Conservation (phyloP, 2,329 filamentous ascomycete species). For the Acephala macrosclerotiorum region DNA sequence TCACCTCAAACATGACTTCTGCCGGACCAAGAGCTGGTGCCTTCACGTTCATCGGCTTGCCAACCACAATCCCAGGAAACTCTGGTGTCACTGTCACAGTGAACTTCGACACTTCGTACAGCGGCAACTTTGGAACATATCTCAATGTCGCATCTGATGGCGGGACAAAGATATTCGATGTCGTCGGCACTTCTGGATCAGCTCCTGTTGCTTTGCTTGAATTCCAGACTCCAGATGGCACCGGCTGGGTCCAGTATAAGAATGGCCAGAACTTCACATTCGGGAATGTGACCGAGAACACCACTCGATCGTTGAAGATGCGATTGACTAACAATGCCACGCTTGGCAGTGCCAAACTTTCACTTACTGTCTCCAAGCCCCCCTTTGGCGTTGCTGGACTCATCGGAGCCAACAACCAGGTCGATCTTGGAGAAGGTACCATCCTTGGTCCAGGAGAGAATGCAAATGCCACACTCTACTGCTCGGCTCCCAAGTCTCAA, state of each 20-base stretch:
- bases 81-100: constrained; percentile 50
- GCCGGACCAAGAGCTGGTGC: constrained; percentile 51
- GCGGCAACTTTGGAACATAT: constrained; percentile 58
- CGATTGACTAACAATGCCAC: constrained; percentile 64
- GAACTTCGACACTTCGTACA: constrained; percentile 53
- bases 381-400: constrained; percentile 63
- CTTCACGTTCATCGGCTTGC: constrained; percentile 58
- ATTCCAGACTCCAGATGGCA: constrained; percentile 60
- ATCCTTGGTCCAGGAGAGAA: constrained; percentile 57
- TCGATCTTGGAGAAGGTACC: constrained; percentile 65
- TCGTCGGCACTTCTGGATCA: constrained; percentile 58
- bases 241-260: constrained; percentile 57
- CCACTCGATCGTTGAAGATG: constrained; percentile 55
- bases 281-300: constrained; percentile 62
- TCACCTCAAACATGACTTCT: constrained; percentile 41
- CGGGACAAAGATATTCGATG: constrained; percentile 55
- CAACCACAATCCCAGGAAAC: constrained; percentile 51
- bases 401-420: constrained; percentile 60
- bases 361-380: constrained; percentile 66
- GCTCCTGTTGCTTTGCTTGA: constrained; percentile 58
- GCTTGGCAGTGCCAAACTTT: constrained; percentile 56
- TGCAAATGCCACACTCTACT: constrained; percentile 59
- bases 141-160: constrained; percentile 58
- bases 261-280: constrained; percentile 57
- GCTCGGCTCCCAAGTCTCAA: constrained; percentile 62